phyloP scores from a whole-genome alignment of 2,329 filamentous ascomycete genomes.

The Penicillium expansum region DNA sequence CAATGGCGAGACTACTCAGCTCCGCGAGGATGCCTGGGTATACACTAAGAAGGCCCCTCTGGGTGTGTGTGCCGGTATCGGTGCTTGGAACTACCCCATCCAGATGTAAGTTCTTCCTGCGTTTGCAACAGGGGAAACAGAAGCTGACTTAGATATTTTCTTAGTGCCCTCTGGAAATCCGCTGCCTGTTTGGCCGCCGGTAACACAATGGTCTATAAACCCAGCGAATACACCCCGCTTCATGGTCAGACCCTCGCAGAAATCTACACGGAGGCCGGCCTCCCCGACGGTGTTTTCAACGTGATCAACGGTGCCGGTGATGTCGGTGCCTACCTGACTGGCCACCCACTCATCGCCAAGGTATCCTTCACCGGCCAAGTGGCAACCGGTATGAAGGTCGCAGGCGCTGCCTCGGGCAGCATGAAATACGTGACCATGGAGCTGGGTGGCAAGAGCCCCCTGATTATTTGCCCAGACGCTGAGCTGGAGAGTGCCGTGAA shows the following conservation, averaged over 20 bases:
- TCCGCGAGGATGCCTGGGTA: constrained; percentile 74
- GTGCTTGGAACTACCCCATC: constrained; percentile 89
- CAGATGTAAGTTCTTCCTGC: constrained; percentile 58
- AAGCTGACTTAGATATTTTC: constrained; percentile 5
- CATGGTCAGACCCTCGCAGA: constrained; percentile 73
- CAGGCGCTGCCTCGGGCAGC: constrained; percentile 67
- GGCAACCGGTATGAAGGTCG: constrained; percentile 77
- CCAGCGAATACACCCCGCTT: constrained; percentile 82
- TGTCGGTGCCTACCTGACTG: constrained; percentile 71
- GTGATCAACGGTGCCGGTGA: constrained; percentile 78
- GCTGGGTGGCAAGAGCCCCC: constrained; percentile 80
- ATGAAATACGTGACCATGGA: constrained; percentile 96
- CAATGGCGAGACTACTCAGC: constrained; percentile 73
- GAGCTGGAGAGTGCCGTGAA: constrained; percentile 78
- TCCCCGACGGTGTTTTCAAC: constrained; percentile 82
- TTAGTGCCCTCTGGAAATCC: constrained; percentile 76
- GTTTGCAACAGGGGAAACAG: neutral
- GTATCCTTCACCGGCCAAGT: constrained; percentile 90
- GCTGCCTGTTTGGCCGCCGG: constrained; percentile 80
- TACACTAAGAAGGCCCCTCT: constrained; percentile 79
- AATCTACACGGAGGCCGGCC: constrained; percentile 73
- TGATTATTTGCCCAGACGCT: constrained; percentile 76
- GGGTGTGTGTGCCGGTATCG: constrained; percentile 82
- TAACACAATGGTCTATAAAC: constrained; percentile 90
- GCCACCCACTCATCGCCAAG: constrained; percentile 72